phyloP scores from a whole-genome alignment of 768 basidiomycete genomes.

The Boletus sp. region DNA sequence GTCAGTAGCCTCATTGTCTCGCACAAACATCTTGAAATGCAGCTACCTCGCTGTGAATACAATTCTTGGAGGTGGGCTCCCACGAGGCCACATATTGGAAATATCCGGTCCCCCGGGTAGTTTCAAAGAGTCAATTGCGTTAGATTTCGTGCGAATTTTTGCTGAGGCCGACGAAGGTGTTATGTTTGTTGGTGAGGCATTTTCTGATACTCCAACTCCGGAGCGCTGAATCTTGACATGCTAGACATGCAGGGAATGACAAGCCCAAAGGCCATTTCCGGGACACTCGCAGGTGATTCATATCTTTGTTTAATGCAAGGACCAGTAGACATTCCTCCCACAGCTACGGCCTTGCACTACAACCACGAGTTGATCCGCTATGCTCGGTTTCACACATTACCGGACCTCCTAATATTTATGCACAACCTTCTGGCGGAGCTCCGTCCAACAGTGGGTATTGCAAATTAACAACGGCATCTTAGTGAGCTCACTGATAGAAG shows the following conservation, averaged over 20 bases:
- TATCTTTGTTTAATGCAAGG: constrained; percentile 8
- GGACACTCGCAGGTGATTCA: constrained; percentile 25
- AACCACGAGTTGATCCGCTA: constrained; percentile 25
- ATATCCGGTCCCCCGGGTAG: constrained; percentile 76
- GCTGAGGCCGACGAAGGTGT: constrained; percentile 49
- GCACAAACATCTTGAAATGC: constrained; percentile 16
- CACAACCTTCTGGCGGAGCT: constrained; percentile 51
- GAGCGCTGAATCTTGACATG: constrained; percentile 7
- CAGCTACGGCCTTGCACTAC: constrained; percentile 45
- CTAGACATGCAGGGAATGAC: constrained; percentile 52
- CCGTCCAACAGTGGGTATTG: constrained; percentile 44
- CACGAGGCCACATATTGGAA: constrained; percentile 62
- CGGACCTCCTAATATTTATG: constrained; percentile 59
- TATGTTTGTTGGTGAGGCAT: constrained; percentile 58
- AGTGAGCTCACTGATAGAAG: constrained; percentile 28
- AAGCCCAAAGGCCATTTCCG: constrained; percentile 36
- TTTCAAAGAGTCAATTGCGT: constrained; percentile 56
- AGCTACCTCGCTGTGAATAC: constrained; percentile 51
- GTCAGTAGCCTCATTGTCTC: constrained; percentile 49
- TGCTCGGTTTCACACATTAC: constrained; percentile 41
- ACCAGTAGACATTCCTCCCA: constrained; percentile 5
- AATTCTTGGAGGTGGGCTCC: constrained; percentile 62
- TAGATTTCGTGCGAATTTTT: constrained; percentile 49
- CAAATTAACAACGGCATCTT: constrained; percentile 10
- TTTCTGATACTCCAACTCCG: neutral